Percentiles rank a stretch among this genome's conserved stretches.
Conservation (phyloP, 495 filamentous ascomycete species). For the Penicillium steckii region DNA sequence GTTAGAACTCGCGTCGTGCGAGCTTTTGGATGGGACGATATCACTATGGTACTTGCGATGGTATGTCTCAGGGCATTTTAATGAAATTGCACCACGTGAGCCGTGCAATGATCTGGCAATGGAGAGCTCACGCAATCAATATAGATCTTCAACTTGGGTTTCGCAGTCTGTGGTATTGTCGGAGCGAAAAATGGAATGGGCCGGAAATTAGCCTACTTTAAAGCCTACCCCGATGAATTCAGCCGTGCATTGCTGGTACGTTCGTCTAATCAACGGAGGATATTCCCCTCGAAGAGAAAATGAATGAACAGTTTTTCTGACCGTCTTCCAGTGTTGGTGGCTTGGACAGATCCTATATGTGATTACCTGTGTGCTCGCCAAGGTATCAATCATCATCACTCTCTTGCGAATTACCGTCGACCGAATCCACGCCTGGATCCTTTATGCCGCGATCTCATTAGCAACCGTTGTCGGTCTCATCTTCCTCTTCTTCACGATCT, state of each 20-base stretch:
- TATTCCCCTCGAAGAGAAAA: too few species aligned
- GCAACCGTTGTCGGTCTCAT: slow-evolving; percentile 23
- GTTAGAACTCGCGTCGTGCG: slow-evolving; percentile 30
- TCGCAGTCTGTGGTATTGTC: slow-evolving; percentile 29
- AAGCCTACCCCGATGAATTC: slow-evolving; percentile 17
- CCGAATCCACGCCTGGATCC: slow-evolving; percentile 25
- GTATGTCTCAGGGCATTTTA: slow-evolving; percentile 12
- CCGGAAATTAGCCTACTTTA: slow-evolving; percentile 22
- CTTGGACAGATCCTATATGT: slow-evolving; percentile 36
- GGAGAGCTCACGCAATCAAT: not conserved
- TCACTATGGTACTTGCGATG: slow-evolving; percentile 31
- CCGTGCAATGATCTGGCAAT: not conserved
- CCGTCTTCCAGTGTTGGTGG: slow-evolving; percentile 27
- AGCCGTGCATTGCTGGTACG: slow-evolving; percentile 29
- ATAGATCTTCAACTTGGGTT: slow-evolving; percentile 26
- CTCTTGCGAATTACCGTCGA: slow-evolving; percentile 36
- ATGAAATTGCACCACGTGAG: not conserved
- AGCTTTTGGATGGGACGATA: slow-evolving; percentile 36
- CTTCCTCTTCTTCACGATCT: slow-evolving; percentile 34
- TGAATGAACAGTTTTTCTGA: not conserved
- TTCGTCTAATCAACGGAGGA: not conserved
- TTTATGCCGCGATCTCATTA: slow-evolving; percentile 30
- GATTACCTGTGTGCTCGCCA: slow-evolving; percentile 30
- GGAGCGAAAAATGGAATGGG: slow-evolving; percentile 33
- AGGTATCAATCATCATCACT: slow-evolving; percentile 38